Conservation (phyloP, 1,284 basidiomycete species). For the Fomitiporia mediterranea region DNA sequence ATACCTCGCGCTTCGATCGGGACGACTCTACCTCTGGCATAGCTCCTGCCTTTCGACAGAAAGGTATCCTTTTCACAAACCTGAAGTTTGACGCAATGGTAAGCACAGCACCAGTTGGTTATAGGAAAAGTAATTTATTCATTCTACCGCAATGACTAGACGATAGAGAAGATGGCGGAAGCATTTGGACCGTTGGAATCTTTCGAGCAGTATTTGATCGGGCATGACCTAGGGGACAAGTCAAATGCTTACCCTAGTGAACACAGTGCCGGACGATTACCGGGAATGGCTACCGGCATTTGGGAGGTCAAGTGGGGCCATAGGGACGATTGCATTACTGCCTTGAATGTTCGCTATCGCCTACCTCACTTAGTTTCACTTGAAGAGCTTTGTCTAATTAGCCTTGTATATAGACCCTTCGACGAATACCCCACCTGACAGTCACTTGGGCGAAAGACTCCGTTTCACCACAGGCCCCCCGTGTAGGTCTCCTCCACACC, state of each 20-base stretch:
- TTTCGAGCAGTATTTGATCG: constrained; percentile 29
- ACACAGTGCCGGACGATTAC: constrained; percentile 49
- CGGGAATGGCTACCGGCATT: constrained; percentile 51
- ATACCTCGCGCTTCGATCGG: constrained; percentile 7
- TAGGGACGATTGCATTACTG: constrained; percentile 67
- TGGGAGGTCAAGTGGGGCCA: constrained; percentile 77
- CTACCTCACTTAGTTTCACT: constrained; percentile 11
- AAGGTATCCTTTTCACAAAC: constrained; percentile 48
- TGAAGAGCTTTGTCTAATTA: constrained; percentile 10
- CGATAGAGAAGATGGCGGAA: constrained; percentile 41
- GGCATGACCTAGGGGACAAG: constrained; percentile 13
- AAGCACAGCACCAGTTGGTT: no score
- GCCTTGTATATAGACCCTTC: constrained; percentile 51
- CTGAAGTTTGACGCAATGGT: constrained; percentile 57
- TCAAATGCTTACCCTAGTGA: constrained; percentile 38
- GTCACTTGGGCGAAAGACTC: constrained; percentile 72
- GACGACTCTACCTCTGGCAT: constrained; percentile 7
- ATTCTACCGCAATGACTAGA: constrained; percentile 32
- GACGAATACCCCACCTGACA: constrained; percentile 60
- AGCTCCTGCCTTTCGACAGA: constrained; percentile 27
- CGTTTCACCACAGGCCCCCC: constrained; percentile 6
- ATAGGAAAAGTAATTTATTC: no score
- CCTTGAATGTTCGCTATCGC: constrained; percentile 51
- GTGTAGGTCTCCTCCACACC: constrained; percentile 9
- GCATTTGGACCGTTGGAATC: constrained; percentile 56